Evolutionary conservation across 805 yeast genomes (phyloP).

Genomic region (Ogataea thermomethanolica): DNA sequence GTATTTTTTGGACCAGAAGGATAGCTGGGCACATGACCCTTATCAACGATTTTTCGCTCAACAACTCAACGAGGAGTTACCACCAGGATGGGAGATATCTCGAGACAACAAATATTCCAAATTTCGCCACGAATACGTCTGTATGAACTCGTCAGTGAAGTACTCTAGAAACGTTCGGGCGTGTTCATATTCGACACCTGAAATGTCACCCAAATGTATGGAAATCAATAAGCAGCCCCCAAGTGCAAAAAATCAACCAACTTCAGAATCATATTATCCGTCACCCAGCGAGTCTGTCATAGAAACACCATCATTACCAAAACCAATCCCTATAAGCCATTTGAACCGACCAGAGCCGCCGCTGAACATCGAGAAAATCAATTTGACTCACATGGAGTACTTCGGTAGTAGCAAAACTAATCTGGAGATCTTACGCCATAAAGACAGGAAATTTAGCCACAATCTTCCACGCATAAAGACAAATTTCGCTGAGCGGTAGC

Average conservation of each 20-base stretch:
- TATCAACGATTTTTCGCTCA: conserved; percentile 26
- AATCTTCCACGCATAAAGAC: not conserved
- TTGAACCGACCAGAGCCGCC: conserved; percentile 1
- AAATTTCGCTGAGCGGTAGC: not conserved
- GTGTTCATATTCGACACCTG: conserved; percentile 3
- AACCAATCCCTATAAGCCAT: conserved; percentile 13
- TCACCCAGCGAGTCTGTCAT: conserved; percentile 17
- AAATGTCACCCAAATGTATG: not conserved
- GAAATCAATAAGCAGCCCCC: too few species aligned
- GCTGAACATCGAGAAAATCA: conserved; percentile 3
- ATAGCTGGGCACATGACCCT: conserved; percentile 26
- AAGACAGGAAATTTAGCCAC: not conserved
- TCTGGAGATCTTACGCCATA: not conserved
- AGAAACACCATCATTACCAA: conserved; percentile 14
- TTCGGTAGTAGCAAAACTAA: conserved; percentile 14
- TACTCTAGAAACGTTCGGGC: not conserved
- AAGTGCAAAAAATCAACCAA: too few species aligned
- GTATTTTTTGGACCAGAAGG: conserved; percentile 11
- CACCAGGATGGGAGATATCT: conserved; percentile 18
- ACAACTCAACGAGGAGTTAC: conserved; percentile 13
- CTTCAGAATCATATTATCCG: conserved; percentile 5
- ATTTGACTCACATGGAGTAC: conserved; percentile 5
- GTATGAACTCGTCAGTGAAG: too few species aligned
- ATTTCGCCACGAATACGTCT: conserved; percentile 14
- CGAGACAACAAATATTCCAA: conserved; percentile 19